phyloP scores from a whole-genome alignment of 2,329 filamentous ascomycete genomes.

The Cercospora janseana region DNA sequence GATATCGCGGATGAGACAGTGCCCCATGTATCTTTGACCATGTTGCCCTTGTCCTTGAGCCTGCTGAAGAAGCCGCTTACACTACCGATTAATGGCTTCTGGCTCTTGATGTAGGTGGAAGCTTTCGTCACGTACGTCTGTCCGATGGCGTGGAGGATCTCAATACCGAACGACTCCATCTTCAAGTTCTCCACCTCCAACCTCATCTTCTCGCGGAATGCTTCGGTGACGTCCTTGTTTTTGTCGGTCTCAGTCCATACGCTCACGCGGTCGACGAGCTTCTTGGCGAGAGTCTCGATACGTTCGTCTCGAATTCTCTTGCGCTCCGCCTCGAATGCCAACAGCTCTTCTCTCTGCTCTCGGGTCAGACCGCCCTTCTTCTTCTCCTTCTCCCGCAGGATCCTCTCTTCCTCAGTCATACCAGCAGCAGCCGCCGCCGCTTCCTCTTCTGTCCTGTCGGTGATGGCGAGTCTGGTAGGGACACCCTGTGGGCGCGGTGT shows the following conservation, averaged over 20 bases:
- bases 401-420: conserved; percentile 70
- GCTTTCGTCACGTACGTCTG: conserved; percentile 87
- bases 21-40: conserved; percentile 98
- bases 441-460: conserved; percentile 82
- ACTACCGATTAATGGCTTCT: conserved; percentile 80
- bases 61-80: conserved; percentile 92
- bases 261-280: conserved; percentile 83
- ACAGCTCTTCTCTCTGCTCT: conserved; percentile 89
- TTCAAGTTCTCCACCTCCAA: conserved; percentile 97
- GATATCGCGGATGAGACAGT: conserved; percentile 96
- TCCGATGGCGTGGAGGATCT: conserved; percentile 93
- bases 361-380: conserved; percentile 84
- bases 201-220: conserved; percentile 91
- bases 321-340: conserved; percentile 83
- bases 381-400: conserved; percentile 76
- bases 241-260: conserved; percentile 99
- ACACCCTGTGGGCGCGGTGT: conserved; percentile 57
- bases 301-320: conserved; percentile 82
- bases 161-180: conserved; percentile 97
- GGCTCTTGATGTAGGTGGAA: conserved; percentile 82
- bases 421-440: conserved; percentile 63
- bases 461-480: conserved; percentile 79
- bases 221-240: conserved; percentile 73
- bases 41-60: conserved; percentile 91
- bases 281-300: conserved; percentile 76